phyloP scores from a whole-genome alignment of 192 early-diverging fungal genomes.

The Chytriomyces sp. region DNA sequence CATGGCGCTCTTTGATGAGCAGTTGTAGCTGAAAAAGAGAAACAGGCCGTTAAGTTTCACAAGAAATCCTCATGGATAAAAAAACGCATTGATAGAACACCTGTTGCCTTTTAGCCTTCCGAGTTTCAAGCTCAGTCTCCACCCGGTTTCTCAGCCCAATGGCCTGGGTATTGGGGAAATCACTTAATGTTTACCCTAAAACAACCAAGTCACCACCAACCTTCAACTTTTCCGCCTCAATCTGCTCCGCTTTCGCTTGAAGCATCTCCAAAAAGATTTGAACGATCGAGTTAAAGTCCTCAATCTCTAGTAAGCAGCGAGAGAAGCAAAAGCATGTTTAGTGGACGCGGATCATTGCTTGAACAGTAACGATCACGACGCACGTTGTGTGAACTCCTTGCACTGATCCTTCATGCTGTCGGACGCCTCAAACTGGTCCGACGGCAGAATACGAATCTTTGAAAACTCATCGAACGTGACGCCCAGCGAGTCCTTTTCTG shows the following conservation, averaged over 20 bases:
- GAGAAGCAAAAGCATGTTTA: not conserved
- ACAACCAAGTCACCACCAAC: conserved; percentile 8
- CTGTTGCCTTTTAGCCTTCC: conserved; percentile 42
- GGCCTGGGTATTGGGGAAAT: conserved; percentile 35
- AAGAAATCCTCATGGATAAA: not conserved
- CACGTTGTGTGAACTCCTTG: conserved; percentile 56
- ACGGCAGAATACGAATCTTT: conserved; percentile 61
- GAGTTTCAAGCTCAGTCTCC: conserved; percentile 46
- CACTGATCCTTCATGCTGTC: conserved; percentile 63
- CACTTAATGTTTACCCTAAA: not conserved
- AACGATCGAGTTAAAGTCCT: conserved; percentile 53
- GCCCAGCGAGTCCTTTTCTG: conserved; percentile 2
- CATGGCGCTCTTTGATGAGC: conserved; percentile 48
- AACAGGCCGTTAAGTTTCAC: not conserved
- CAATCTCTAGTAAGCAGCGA: conserved; percentile 38
- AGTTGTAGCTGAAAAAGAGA: conserved; percentile 27
- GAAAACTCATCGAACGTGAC: conserved; percentile 63
- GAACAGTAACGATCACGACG: conserved; percentile 2
- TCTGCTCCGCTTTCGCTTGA: conserved; percentile 54
- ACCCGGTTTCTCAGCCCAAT: conserved; percentile 57
- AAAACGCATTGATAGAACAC: not conserved
- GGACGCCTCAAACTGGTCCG: conserved; percentile 54
- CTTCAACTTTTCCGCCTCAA: conserved; percentile 60
- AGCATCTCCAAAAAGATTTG: conserved; percentile 49
- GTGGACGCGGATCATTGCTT: not conserved